Conservation (phyloP, 1,139 yeast species). For the Suhomyces anneliseae region DNA sequence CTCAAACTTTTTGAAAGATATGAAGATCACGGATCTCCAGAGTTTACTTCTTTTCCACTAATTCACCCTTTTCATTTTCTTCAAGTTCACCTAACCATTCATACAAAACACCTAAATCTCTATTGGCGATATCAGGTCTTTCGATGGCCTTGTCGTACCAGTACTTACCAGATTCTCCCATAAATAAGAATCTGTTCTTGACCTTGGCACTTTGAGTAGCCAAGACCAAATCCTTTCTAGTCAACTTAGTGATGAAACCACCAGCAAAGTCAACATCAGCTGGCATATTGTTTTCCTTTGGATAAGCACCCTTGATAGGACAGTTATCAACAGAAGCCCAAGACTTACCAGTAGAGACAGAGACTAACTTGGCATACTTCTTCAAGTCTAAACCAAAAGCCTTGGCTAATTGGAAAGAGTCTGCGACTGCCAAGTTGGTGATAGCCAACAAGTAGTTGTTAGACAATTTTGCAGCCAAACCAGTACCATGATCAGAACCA, state of each 20-base stretch:
- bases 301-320: constrained; percentile 56
- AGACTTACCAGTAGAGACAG: constrained; percentile 59
- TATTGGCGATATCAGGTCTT: constrained; percentile 40
- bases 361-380: constrained; percentile 51
- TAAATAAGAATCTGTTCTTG: constrained; percentile 34
- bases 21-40: too few species aligned
- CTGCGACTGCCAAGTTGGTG: constrained; percentile 60
- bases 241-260: constrained; percentile 56
- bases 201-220: constrained; percentile 51
- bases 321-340: constrained; percentile 65
- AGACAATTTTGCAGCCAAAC: constrained; percentile 59
- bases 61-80: constrained; percentile 15
- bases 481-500: constrained; percentile 53
- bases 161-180: constrained; percentile 43
- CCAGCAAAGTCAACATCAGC: constrained; percentile 50
- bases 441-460: constrained; percentile 60
- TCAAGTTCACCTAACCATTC: constrained; percentile 43
- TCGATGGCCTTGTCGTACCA: constrained; percentile 51
- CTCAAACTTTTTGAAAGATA: too few species aligned
- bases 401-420: constrained; percentile 59
- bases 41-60: constrained; percentile 12
- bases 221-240: constrained; percentile 57
- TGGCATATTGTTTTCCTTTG: constrained; percentile 43
- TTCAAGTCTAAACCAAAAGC: constrained; percentile 52
- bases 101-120: constrained; percentile 48